Base-by-base conservation (phyloP, 768 basidiomycete genomes). In the Favolaschia claudopus region DNA sequence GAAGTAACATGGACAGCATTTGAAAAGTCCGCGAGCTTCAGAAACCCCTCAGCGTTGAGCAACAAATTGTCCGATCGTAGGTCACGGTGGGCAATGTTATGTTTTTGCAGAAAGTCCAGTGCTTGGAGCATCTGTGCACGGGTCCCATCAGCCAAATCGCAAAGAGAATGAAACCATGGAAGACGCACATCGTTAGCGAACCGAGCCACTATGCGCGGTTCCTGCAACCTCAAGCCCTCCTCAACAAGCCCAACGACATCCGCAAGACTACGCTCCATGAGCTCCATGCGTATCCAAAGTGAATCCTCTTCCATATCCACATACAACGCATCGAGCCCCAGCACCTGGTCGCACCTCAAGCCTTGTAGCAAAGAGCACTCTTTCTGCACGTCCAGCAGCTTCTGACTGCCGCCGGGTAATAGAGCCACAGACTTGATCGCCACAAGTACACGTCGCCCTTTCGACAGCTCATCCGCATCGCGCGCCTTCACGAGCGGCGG, bases 211-310 rank as follows among this genome's bases (percentile, higher is more conserved):
- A 85, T 79, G 63, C 84, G 77, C 34, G 63, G 55, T 73, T 95
- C 93, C 55, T 84, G 81, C 45, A 95, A 59, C 64, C 82, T 77
- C 33, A 92, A 71, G 0, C 90, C 91, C 58, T 85, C 79, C 13
- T 76, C 82, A 7, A 84, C 84, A 19, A 93, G 72, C 15, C 79
- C 84, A 15, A 94, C 79, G 42, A 95, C 82, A 70, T 95, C 93
- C 65, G 93, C 93, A 64, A 95, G 76, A 69, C 91, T 93, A 61
- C 92, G 81, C 66, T 93, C 91, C 92, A 95, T 93, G 29, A 94
- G 83, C 71, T 93, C 92, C 93, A 95, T 95, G 61, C 88, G 78
- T 45, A 95, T 88, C 93, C 93, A 95, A 33, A 95, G 72, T 56
- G 86, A 82, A 61, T 85, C 85, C 55, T 87, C 87, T 32, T 78